Conservation (phyloP, 2,329 filamentous ascomycete genomes). For the Cladosporium cucumerinum region DNA sequence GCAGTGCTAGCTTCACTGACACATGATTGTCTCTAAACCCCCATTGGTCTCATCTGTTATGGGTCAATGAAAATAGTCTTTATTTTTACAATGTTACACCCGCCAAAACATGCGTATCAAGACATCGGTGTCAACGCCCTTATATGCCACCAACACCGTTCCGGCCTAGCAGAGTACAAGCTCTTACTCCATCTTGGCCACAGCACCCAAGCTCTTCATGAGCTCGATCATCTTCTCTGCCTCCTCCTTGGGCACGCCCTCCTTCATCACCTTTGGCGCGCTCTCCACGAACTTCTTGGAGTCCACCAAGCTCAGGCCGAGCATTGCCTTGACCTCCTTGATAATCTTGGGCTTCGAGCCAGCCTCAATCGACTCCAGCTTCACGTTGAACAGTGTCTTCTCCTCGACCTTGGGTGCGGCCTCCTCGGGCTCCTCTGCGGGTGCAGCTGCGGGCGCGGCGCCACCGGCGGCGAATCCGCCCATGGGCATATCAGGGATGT, state of each 20-base stretch:
- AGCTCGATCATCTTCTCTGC: conserved; percentile 96
- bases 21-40: neutral
- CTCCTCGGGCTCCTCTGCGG: conserved; percentile 69
- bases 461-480: conserved; percentile 79
- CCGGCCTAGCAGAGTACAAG: neutral
- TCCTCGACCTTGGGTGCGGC: conserved; percentile 83
- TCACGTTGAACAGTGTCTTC: conserved; percentile 96
- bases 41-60: neutral
- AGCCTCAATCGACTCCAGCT: conserved; percentile 86
- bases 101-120: conserved; percentile 13
- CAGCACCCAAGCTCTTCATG: conserved; percentile 88
- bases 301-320: conserved; percentile 94
- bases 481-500: conserved; percentile 96
- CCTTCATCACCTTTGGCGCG: conserved; percentile 97
- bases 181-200: conserved; percentile 80
- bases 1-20: neutral
- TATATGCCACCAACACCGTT: conserved; percentile 14
- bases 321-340: conserved; percentile 97
- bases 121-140: conserved; percentile 14
- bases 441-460: conserved; percentile 61
- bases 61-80: conserved; percentile 11
- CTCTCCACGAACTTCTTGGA: conserved; percentile 99
- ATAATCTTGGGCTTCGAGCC: conserved; percentile 96
- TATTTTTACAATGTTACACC: conserved; percentile 16
- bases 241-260: conserved; percentile 97